These are phyloP conservation scores for Ramaria sp. DNA, from an alignment of 768 basidiomycete species.

Conservation along the genomic window DNA sequence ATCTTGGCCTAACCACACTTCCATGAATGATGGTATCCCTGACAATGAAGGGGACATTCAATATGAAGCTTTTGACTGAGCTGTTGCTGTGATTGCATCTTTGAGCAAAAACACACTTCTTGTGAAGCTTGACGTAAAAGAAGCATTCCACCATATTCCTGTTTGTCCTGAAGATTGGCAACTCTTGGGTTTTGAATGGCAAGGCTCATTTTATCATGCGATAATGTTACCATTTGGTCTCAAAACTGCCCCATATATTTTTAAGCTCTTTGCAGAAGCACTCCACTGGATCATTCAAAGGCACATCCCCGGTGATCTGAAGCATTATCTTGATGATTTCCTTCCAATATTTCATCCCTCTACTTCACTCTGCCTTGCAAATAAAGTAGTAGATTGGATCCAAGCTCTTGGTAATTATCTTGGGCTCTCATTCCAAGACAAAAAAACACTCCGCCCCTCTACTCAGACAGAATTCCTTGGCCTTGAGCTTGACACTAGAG, in stretches of 20 bases:
- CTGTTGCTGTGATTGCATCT: not conserved
- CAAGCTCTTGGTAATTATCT: slow-evolving; percentile 18
- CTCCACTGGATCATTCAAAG: slow-evolving; percentile 29
- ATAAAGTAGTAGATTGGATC: slow-evolving; percentile 21
- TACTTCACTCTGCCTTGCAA: not conserved
- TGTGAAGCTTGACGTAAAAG: slow-evolving; percentile 26
- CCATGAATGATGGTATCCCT: slow-evolving; percentile 19
- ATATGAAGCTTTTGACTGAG: slow-evolving; percentile 20
- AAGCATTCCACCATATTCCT: slow-evolving; percentile 28
- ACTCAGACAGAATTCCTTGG: slow-evolving; percentile 15
- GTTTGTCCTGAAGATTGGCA: slow-evolving; percentile 21
- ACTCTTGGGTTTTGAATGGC: slow-evolving; percentile 24
- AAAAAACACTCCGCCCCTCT: slow-evolving; percentile 17
- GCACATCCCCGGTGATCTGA: slow-evolving; percentile 16
- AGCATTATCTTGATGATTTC: slow-evolving; percentile 21
- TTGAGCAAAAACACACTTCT: slow-evolving; percentile 21
- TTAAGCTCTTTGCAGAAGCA: slow-evolving; percentile 29
- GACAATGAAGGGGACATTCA: slow-evolving; percentile 22
- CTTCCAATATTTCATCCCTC: slow-evolving; percentile 13
- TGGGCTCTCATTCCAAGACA: slow-evolving; percentile 21
- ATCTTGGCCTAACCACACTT: slow-evolving; percentile 13
- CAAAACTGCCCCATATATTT: slow-evolving; percentile 26
- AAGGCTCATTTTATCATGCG: slow-evolving; percentile 18
- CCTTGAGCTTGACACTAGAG: slow-evolving; percentile 12
- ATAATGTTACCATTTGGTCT: slow-evolving; percentile 25